These are phyloP conservation scores for Sporothrix humicola DNA, from an alignment of 2,329 filamentous ascomycete genomes.

Conservation along the genomic window DNA sequence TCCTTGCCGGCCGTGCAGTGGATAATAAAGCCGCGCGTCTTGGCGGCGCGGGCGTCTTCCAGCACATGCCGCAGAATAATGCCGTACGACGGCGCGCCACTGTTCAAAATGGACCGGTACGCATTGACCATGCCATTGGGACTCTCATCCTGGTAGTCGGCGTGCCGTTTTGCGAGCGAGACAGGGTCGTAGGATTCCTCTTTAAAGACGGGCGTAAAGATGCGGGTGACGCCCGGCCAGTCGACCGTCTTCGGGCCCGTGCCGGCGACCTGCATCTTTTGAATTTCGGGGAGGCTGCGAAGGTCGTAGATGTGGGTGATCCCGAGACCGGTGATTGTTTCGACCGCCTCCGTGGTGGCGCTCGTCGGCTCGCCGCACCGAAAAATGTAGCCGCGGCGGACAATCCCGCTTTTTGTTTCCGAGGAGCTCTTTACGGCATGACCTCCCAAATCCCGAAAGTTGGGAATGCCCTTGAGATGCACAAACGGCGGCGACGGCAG, in stretches of 20 bases:
- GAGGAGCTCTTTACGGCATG: slow-evolving; percentile 50
- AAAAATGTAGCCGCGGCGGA: slow-evolving; percentile 56
- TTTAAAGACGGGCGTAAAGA: slow-evolving; percentile 69
- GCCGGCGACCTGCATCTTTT: slow-evolving; percentile 46
- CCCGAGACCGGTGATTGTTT: slow-evolving; percentile 59
- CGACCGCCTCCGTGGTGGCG: slow-evolving; percentile 60
- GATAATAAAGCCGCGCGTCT: slow-evolving; percentile 44
- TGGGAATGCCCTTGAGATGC: slow-evolving; percentile 63
- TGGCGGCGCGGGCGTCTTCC: slow-evolving; percentile 33
- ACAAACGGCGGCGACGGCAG: slow-evolving; percentile 55
- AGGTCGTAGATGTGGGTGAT: slow-evolving; percentile 72
- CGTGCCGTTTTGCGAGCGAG: slow-evolving; percentile 64
- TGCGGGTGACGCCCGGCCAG: slow-evolving; percentile 58
- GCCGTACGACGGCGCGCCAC: slow-evolving; percentile 54
- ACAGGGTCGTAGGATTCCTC: slow-evolving; percentile 67
- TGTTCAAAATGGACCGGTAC: slow-evolving; percentile 60
- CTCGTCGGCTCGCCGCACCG: slow-evolving; percentile 71
- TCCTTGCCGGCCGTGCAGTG: slow-evolving; percentile 83
- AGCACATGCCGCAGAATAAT: slow-evolving; percentile 57
- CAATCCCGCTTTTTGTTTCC: not conserved
- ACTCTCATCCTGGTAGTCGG: slow-evolving; percentile 63
- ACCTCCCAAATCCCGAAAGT: slow-evolving; percentile 72
- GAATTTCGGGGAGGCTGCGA: slow-evolving; percentile 65
- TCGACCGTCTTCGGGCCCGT: slow-evolving; percentile 46
- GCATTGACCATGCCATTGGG: slow-evolving; percentile 43